phyloP scores from a whole-genome alignment of 2,329 filamentous ascomycete genomes.

The Xylaria arbuscula region DNA sequence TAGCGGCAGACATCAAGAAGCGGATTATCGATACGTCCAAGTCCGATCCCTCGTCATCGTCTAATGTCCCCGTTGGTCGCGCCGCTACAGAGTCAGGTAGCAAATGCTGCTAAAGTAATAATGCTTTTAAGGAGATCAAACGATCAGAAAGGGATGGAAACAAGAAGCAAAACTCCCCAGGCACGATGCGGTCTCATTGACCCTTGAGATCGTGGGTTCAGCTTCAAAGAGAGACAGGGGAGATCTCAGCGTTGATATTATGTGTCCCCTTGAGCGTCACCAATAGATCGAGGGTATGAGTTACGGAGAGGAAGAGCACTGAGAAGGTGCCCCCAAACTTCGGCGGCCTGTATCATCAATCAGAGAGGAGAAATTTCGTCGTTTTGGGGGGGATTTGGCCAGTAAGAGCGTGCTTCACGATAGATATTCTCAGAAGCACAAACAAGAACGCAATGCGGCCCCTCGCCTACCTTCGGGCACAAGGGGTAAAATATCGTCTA shows the following conservation, averaged over 20 bases:
- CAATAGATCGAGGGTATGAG: conserved; percentile 32
- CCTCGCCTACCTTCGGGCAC: conserved; percentile 34
- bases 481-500: conserved; percentile 55
- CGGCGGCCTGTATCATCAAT: conserved; percentile 36
- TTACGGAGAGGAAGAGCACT: conserved; percentile 22
- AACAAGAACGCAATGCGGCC: conserved; percentile 25
- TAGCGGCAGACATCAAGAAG: conserved; percentile 98
- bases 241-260: conserved; percentile 31
- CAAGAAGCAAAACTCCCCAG: conserved; percentile 9
- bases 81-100: conserved; percentile 64
- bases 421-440: conserved; percentile 36
- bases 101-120: conserved; percentile 78
- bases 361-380: conserved; percentile 30
- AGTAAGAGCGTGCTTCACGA: conserved; percentile 35
- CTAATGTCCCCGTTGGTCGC: conserved; percentile 76
- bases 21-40: conserved; percentile 92
- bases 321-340: conserved; percentile 19
- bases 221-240: conserved; percentile 9
- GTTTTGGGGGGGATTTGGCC: conserved; percentile 29
- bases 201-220: conserved; percentile 28
- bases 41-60: conserved; percentile 70
- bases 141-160: conserved; percentile 18
- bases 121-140: conserved; percentile 1
- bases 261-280: conserved; percentile 30
- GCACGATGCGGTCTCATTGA: conserved; percentile 17